Evolutionary conservation across 2,329 filamentous ascomycete species (phyloP), one percentile per base, ranked within the genome.

Genomic region (Graphilbum ipis-grandicollis): DNA sequence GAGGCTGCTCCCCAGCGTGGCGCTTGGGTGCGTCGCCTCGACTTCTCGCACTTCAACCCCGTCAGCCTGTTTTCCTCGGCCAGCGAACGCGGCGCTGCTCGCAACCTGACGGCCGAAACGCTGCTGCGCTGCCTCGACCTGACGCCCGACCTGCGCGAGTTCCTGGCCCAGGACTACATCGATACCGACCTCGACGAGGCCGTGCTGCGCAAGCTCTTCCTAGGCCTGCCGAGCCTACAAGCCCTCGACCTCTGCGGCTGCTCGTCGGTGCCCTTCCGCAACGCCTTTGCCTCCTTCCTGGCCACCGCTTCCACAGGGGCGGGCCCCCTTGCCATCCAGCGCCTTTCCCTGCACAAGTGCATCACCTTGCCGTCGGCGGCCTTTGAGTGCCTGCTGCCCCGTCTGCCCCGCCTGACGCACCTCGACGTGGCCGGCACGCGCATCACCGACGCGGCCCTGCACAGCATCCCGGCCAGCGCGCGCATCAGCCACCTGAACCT

Each of bases 21-120:
- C 33, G 77, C 73, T 30, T 73, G 86, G 47, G 79, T 88, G 32
- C 74, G 79, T 40, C 76, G 82, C 35, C 61, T 88, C 33, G 82
- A 90, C 57, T 86, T 90, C 49, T 85, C 79, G 43, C 81, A 86
- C 60, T 86, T 86, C 57, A 86, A 83, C 52, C 81, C 80, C 18
- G 74, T 79, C 38, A 78, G 79, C 38, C 65, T 84, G 44, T 84
- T 85, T 50, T 70, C 71, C 42, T 83, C 78, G 14, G 77, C 75
- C 45, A 73, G 75, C 53, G 78, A 84, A 66, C 76, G 82, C 40
- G 67, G 70, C 18, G 69, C 79, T 54, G 81, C 81, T 39, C 73
- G 72, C 50, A 85, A 86, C 56, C 56, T 90, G 48, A 88, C 81
- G 17, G 65, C 77, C 13, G 69, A 72, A 50, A 88, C 80, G 5